Percentiles rank a stretch among this genome's conserved stretches.
phyloP scores from a whole-genome alignment of 192 early-diverging fungal genomes.

The Lobosporangium transversale region DNA sequence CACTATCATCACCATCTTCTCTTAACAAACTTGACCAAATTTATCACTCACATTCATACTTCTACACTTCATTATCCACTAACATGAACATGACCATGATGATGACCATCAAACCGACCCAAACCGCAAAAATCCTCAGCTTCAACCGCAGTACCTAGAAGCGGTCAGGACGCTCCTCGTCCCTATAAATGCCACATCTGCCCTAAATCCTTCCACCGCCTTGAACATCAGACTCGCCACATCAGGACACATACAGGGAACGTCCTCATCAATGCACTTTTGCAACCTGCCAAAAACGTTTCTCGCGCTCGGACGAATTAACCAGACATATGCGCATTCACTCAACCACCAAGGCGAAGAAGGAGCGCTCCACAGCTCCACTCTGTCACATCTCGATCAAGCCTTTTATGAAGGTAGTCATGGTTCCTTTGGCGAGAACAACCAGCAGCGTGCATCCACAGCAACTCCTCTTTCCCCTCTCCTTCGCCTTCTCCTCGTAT shows the following conservation, averaged over 20 bases:
- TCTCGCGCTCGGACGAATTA: constrained; percentile 86
- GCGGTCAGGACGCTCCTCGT: constrained; percentile 56
- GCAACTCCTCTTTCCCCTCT: constrained; percentile 7
- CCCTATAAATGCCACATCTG: constrained; percentile 74
- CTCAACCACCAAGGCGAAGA: constrained; percentile 56
- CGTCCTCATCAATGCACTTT: constrained; percentile 86
- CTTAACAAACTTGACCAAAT: not conserved
- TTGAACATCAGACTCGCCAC: constrained; percentile 89
- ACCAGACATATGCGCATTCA: constrained; percentile 67
- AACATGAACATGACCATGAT: constrained; percentile 34
- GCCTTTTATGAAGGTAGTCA: constrained; percentile 54
- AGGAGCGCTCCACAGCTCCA: constrained; percentile 49
- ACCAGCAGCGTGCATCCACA: constrained; percentile 12
- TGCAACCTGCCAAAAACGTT: constrained; percentile 78
- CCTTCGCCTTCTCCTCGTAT: constrained; percentile 29
- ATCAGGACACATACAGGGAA: constrained; percentile 89
- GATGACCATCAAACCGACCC: constrained; percentile 19
- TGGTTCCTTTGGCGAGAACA: constrained; percentile 42
- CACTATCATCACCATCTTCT: not conserved
- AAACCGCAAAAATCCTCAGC: constrained; percentile 25
- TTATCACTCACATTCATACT: constrained; percentile 2
- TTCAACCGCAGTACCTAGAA: constrained; percentile 19
- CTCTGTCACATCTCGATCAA: constrained; percentile 54
- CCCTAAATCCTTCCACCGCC: constrained; percentile 77
- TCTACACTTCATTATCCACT: constrained; percentile 6